Evolutionary conservation across 1,139 yeast genomes (phyloP).

Genomic region (Debaryomycetaceae sp.): DNA sequence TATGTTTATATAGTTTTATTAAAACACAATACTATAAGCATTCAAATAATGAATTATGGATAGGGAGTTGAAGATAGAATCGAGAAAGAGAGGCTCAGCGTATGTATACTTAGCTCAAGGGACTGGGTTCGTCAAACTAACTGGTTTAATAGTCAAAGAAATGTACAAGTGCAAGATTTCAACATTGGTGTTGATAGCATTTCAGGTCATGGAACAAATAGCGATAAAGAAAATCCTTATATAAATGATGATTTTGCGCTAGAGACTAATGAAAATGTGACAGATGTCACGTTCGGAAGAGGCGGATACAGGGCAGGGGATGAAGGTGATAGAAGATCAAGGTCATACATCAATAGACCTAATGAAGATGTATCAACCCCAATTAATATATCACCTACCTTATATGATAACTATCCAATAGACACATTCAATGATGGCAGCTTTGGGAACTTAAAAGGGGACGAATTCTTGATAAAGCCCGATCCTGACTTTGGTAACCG

Average conservation of each 20-base stretch:
- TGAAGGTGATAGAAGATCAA: background rate
- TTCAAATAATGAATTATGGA: conserved; percentile 4
- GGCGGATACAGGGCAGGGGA: background rate
- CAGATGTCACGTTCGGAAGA: background rate
- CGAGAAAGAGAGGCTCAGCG: conserved; percentile 43
- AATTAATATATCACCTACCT: background rate
- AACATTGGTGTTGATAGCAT: conserved; percentile 4
- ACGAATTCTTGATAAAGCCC: background rate
- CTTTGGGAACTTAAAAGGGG: background rate
- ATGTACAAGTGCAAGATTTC: conserved; percentile 10
- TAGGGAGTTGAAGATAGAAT: conserved; percentile 19
- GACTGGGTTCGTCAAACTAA: conserved; percentile 6
- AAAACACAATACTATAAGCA: background rate
- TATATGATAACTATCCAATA: background rate
- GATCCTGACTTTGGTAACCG: background rate
- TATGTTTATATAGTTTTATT: background rate
- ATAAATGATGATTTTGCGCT: background rate
- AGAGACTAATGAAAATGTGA: background rate
- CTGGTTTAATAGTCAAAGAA: conserved; percentile 11
- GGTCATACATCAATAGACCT: background rate
- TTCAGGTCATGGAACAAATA: background rate
- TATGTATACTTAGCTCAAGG: conserved; percentile 18
- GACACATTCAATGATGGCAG: background rate
- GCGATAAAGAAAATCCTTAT: background rate
- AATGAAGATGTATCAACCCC: background rate